Percentiles rank a stretch among this genome's conserved stretches.
phyloP scores from a whole-genome alignment of 495 filamentous ascomycete species.

The Penicillium malachiteum region DNA sequence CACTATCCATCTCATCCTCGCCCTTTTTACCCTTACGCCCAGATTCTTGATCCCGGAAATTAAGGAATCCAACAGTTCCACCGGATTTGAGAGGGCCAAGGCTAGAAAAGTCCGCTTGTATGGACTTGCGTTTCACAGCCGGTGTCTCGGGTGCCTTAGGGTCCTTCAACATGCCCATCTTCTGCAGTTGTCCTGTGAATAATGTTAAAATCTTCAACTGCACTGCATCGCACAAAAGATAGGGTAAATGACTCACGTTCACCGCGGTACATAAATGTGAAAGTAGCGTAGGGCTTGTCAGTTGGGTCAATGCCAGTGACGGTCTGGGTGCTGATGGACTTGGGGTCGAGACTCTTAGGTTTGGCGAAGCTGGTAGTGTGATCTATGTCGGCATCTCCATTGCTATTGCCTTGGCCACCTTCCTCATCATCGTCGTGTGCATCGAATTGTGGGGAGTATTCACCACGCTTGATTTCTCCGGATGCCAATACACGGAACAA shows the following conservation, averaged over 20 bases:
- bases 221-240: too few relatives aligned
- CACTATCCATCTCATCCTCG: conserved; percentile 61
- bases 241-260: conserved; percentile 64
- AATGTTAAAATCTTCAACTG: conserved; percentile 13
- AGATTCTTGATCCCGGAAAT: conserved; percentile 75
- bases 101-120: conserved; percentile 76
- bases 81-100: conserved; percentile 80
- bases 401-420: conserved; percentile 39
- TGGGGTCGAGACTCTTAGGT: conserved; percentile 94
- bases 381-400: conserved; percentile 71
- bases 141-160: conserved; percentile 59
- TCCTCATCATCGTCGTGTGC: conserved; percentile 90
- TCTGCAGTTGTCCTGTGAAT: conserved; percentile 77
- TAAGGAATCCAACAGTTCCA: conserved; percentile 84
- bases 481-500: conserved; percentile 94
- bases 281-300: conserved; percentile 92
- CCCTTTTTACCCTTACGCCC: conserved; percentile 50
- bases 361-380: conserved; percentile 99
- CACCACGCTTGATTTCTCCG: conserved; percentile 93
- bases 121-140: conserved; percentile 68
- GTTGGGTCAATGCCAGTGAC: conserved; percentile 97
- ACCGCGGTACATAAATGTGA: conserved; percentile 97
- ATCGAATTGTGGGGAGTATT: conserved; percentile 97
- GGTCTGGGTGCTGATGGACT: conserved; percentile 95
- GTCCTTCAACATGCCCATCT: conserved; percentile 81